Evolutionary conservation across 2,329 filamentous ascomycete species (phyloP), one percentile per base, ranked within the genome.

Genomic region (Acarospora socialis): DNA sequence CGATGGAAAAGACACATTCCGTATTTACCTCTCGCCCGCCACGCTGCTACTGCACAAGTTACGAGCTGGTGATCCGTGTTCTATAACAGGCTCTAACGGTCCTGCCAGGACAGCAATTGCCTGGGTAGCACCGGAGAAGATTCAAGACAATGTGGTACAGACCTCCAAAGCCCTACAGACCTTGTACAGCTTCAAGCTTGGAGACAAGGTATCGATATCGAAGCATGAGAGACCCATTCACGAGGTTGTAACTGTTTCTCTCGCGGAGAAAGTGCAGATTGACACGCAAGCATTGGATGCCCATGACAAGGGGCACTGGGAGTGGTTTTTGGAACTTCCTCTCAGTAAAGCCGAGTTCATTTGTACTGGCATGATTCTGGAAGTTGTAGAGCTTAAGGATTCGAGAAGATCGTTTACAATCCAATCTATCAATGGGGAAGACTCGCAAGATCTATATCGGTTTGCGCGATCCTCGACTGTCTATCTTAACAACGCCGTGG

Each of bases 91-190:
- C 32, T 44, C 48, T 22, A 52, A 57, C 28, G 61, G 56, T 14
- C 40, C 49, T 7, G 51, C 55, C n/a, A 68, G 64, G 28, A 61
- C 64, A 31, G 74, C 68, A n/a, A 65, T 78, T 44, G 72, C 69
- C 7, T 79, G 73, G 73, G 56, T 63, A 23, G 67, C 70, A 3
- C 49, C 61, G 4, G 61, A 76, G 50, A 73, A 75, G 45, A 60
- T 82, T 43, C 68, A 74, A 47, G 72, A 71, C 42, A 69, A 76
- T 40, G 65, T 82, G 35, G 61, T 80, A 30, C 67, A 86, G 61
- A 71, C 81, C 60, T 76, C 81, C 14, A 76, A 81, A 40, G 64
- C 72, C 4, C 71, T 92, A 33, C 77, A 81, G 40, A 76, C 80
- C 21, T 68, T 72, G 5, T 79, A 79, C 43, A 72, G 71, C 1